phyloP scores from a whole-genome alignment of 2,329 filamentous ascomycete species.

The Arthrobotrys entomopaga region DNA sequence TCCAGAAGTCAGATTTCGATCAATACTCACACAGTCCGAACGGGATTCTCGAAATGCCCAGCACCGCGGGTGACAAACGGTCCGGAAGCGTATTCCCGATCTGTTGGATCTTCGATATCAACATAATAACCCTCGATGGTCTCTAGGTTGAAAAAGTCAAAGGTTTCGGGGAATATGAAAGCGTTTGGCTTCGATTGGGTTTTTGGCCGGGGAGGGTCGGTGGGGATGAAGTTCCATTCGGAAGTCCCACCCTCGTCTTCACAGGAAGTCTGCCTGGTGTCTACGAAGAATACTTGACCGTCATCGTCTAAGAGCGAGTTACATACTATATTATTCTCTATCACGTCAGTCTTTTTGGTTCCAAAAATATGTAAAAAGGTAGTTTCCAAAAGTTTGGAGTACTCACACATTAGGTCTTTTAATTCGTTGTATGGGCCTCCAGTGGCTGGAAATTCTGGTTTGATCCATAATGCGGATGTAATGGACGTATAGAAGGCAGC shows the following conservation, averaged over 20 bases:
- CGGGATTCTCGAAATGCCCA: constrained; percentile 7
- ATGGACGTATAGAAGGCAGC: not conserved
- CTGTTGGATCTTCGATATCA: constrained; percentile 7
- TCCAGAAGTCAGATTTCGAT: no score
- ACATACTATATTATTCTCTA: not conserved
- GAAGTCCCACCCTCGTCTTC: constrained; percentile 13
- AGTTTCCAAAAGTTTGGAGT: not conserved
- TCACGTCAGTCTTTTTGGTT: not conserved
- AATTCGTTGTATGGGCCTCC: not conserved
- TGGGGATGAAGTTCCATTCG: constrained; percentile 8
- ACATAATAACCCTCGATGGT: constrained; percentile 2
- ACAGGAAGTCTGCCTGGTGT: not conserved
- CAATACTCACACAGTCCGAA: constrained; percentile 12
- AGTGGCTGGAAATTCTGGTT: constrained; percentile 2
- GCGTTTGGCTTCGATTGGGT: not conserved
- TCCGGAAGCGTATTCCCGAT: not conserved
- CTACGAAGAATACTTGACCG: constrained; percentile 6
- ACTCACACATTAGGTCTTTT: constrained; percentile 4
- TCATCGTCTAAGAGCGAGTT: constrained; percentile 3
- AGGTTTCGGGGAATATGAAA: constrained; percentile 4
- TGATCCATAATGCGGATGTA: constrained; percentile 6
- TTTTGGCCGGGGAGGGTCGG: not conserved
- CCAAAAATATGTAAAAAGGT: no score
- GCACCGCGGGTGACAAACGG: constrained; percentile 2
- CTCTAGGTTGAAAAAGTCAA: constrained; percentile 7